A percentile compares a stretch with the other conserved stretches of the same genome.
Evolutionary conservation across 257 asterid species (phyloP).

Genomic region (Haberlea rhodopensis): DNA sequence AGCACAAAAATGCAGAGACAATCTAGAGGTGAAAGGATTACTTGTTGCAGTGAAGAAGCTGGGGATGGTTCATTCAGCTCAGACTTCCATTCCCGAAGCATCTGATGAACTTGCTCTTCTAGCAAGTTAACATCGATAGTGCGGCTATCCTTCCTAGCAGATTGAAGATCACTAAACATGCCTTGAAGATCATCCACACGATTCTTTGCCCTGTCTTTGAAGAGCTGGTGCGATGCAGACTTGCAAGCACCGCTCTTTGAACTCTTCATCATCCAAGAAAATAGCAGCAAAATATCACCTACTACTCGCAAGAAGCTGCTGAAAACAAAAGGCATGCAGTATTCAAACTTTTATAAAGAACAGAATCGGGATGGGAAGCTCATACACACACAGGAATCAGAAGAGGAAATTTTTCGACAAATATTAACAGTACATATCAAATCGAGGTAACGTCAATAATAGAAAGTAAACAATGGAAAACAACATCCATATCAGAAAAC

Average conservation of each 20-base stretch:
- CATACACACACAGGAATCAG: neutral
- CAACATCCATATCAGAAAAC: neutral
- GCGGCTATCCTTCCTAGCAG: constrained; percentile 94
- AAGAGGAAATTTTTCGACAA: neutral
- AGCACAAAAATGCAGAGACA: constrained; percentile 12
- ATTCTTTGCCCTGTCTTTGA: constrained; percentile 89
- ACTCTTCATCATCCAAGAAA: constrained; percentile 67
- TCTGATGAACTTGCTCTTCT: constrained; percentile 96
- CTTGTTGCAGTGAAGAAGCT: constrained; percentile 95
- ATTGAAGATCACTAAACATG: constrained; percentile 74
- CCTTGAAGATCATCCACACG: constrained; percentile 98
- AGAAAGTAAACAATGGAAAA: neutral
- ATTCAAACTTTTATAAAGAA: constrained; percentile 5
- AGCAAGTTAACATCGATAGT: constrained; percentile 67
- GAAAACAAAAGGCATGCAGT: constrained; percentile 22
- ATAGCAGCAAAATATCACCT: constrained; percentile 21
- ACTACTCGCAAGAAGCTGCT: constrained; percentile 37
- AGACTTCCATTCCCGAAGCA: constrained; percentile 96
- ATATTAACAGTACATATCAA: neutral
- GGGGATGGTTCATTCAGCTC: constrained; percentile 96
- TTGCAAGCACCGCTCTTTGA: constrained; percentile 76
- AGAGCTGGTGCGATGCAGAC: constrained; percentile 84
- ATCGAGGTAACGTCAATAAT: neutral
- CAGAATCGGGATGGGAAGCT: neutral
- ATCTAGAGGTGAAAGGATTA: constrained; percentile 25